Evolutionary conservation across 148 eudicot species (phyloP).

Genomic region (Rhododendron ferrugineum): DNA sequence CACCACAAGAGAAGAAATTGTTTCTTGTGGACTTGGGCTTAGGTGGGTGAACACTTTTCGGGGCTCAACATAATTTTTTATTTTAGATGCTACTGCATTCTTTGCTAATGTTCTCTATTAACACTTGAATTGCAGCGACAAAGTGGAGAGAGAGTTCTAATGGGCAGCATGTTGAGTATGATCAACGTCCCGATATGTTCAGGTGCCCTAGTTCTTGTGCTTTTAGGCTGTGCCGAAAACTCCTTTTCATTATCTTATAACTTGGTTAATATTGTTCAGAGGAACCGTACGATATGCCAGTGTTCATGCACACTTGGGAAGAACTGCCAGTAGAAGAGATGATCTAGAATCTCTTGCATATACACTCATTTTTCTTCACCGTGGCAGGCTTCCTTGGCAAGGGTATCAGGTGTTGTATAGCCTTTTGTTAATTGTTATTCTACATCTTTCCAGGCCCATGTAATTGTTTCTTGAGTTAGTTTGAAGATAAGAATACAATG

Average conservation of each 20-base stretch:
- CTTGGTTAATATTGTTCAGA: constrained; percentile 22
- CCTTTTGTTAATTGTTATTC: not conserved
- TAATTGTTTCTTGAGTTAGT: not conserved
- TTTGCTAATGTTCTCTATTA: constrained; percentile 1
- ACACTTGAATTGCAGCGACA: constrained; percentile 51
- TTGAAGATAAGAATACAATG: not conserved
- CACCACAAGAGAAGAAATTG: constrained; percentile 77
- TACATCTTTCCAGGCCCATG: not conserved
- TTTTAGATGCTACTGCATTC: not conserved
- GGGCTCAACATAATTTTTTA: not conserved
- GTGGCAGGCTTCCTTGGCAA: constrained; percentile 94
- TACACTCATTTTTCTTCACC: constrained; percentile 76
- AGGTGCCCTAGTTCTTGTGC: constrained; percentile 37
- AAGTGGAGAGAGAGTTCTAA: constrained; percentile 73
- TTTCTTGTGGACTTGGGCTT: constrained; percentile 87
- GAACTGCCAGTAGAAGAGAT: constrained; percentile 94
- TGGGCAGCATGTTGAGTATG: constrained; percentile 76
- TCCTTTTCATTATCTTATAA: not conserved
- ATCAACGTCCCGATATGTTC: constrained; percentile 92
- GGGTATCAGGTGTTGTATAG: constrained; percentile 67
- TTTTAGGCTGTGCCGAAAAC: not conserved
- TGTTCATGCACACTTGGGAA: constrained; percentile 93
- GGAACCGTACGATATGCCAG: constrained; percentile 95
- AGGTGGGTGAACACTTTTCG: constrained; percentile 33
- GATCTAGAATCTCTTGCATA: constrained; percentile 92